Evolutionary conservation across 768 basidiomycete species (phyloP).

Genomic region (Russula ochroleuca): DNA sequence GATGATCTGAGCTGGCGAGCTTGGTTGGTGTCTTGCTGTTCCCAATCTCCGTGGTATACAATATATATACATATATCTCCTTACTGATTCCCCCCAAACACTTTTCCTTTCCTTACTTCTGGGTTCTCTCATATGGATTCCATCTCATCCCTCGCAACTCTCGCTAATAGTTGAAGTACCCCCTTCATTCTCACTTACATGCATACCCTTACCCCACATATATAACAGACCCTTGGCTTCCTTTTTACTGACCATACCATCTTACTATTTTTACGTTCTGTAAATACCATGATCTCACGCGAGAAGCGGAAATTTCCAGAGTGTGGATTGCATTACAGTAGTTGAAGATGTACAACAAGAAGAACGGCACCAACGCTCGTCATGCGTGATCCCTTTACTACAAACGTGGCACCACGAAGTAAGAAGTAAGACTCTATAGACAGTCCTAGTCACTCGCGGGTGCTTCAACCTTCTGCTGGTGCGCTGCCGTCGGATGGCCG

Average conservation of each 20-base stretch:
- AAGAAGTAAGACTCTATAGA: neutral
- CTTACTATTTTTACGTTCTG: neutral
- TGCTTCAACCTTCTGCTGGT: conserved; percentile 1
- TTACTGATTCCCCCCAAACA: neutral
- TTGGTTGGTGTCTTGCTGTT: neutral
- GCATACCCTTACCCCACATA: conserved; percentile 18
- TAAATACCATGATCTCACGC: conserved; percentile 6
- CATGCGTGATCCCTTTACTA: neutral
- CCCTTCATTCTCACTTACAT: neutral
- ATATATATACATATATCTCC: neutral
- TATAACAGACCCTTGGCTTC: neutral
- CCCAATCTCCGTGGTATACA: neutral
- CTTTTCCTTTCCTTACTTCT: neutral
- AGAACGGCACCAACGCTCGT: neutral
- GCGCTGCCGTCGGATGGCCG: neutral
- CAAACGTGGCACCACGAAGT: neutral
- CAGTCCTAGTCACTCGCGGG: neutral
- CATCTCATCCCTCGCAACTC: neutral
- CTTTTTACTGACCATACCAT: neutral
- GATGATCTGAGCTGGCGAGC: neutral
- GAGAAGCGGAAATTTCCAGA: neutral
- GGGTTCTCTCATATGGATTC: conserved; percentile 11
- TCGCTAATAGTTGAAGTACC: neutral
- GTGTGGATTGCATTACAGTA: conserved; percentile 19
- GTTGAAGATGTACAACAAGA: conserved; percentile 5